Percentiles rank a stretch among this genome's conserved stretches.
These are phyloP conservation scores for Collybiopsis luxurians DNA, from an alignment of 768 basidiomycete genomes.

Conservation along the genomic window DNA sequence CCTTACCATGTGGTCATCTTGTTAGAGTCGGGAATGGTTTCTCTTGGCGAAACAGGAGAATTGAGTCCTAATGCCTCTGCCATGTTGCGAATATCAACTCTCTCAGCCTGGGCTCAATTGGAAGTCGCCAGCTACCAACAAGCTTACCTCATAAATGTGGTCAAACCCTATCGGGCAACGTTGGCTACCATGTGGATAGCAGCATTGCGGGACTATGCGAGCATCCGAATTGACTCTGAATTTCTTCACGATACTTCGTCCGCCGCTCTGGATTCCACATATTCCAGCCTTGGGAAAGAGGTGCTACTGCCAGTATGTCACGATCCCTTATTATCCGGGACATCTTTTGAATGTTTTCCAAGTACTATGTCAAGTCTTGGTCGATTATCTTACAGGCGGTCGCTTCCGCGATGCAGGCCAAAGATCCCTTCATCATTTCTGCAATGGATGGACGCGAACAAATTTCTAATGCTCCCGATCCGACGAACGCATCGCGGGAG, in stretches of 20 bases:
- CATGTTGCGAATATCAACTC: slow-evolving; percentile 88
- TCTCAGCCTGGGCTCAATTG: slow-evolving; percentile 95
- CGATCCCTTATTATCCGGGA: background rate
- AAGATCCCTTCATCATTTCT: slow-evolving; percentile 64
- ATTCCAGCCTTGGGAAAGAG: slow-evolving; percentile 86
- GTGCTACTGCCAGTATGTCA: slow-evolving; percentile 82
- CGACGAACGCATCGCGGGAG: slow-evolving; percentile 29
- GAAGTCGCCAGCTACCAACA: slow-evolving; percentile 76
- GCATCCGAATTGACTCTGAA: slow-evolving; percentile 86
- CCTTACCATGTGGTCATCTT: background rate
- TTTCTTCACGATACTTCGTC: slow-evolving; percentile 73
- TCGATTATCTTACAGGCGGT: slow-evolving; percentile 81
- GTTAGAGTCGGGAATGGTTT: slow-evolving; percentile 77
- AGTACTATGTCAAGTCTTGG: slow-evolving; percentile 92
- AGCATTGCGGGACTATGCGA: slow-evolving; percentile 88
- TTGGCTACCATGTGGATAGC: slow-evolving; percentile 88
- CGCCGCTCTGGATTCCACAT: slow-evolving; percentile 75
- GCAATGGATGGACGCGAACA: slow-evolving; percentile 79
- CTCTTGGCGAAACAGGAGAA: slow-evolving; percentile 83
- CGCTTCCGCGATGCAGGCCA: slow-evolving; percentile 70
- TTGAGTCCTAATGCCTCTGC: slow-evolving; percentile 92
- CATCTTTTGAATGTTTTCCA: slow-evolving; percentile 7
- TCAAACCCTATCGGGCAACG: slow-evolving; percentile 73
- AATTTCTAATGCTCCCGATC: slow-evolving; percentile 17
- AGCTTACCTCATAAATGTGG: slow-evolving; percentile 73